These are phyloP conservation scores for Papiliotrema flavescens DNA, from an alignment of 1,284 basidiomycete genomes.

Conservation along the genomic window DNA sequence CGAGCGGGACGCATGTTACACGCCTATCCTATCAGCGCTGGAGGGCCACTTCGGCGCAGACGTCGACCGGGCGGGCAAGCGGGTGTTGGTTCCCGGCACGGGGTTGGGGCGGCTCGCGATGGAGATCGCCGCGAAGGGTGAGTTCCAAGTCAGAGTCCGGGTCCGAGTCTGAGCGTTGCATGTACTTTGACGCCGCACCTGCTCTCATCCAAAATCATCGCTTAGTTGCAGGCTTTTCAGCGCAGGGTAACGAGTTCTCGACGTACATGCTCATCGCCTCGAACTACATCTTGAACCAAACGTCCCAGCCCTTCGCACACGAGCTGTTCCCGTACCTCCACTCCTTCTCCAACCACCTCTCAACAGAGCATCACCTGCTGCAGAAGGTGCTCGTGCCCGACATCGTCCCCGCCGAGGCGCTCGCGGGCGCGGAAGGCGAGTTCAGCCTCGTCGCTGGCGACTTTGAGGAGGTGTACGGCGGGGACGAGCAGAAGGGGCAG, in stretches of 20 bases:
- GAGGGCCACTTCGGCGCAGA: conserved; percentile 58
- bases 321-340: conserved; percentile 84
- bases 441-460: conserved; percentile 89
- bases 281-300: conserved; percentile 74
- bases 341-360: conserved; percentile 74
- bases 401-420: conserved; percentile 69
- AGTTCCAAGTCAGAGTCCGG: too few relatives aligned
- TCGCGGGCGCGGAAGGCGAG: conserved; percentile 50
- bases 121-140: conserved; percentile 76
- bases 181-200: neutral
- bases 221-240: conserved; percentile 63
- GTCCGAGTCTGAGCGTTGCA: too few relatives aligned
- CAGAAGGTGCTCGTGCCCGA: conserved; percentile 73
- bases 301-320: conserved; percentile 62
- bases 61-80: conserved; percentile 37
- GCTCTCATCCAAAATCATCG: neutral
- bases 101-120: conserved; percentile 81
- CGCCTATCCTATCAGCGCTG: conserved; percentile 72
- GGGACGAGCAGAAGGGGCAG: conserved; percentile 58
- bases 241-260: conserved; percentile 90
- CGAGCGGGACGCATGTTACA: conserved; percentile 74
- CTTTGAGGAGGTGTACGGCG: conserved; percentile 86
- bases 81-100: conserved; percentile 81
- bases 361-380: conserved; percentile 60
- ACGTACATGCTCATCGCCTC: conserved; percentile 87